Evolutionary conservation across 768 basidiomycete genomes (phyloP), one percentile per base, ranked within the genome.

Genomic region (Termitomyces sp.): DNA sequence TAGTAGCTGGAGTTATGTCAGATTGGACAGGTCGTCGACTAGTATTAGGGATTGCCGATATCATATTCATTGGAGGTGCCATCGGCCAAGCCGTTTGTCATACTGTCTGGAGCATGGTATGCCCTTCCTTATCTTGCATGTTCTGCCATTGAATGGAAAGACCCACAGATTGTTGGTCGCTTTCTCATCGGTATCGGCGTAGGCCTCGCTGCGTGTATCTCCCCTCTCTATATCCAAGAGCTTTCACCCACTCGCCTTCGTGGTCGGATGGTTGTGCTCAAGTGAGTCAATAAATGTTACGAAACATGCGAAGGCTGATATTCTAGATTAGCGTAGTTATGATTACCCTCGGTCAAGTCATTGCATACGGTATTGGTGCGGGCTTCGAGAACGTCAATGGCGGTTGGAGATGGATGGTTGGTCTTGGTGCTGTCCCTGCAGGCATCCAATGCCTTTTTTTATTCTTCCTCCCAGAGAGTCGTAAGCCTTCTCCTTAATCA

Each of bases 321-420:
- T 6, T 26, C 18, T 26, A 22, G 20, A 30, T 32, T 14, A 76
- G 74, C 67, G 88, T 91, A 20, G 87, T 91, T 0, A 83, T 85
- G 74, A 90, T 93, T 65, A 94, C 91, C 0, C 74, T 86, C 6
- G 88, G 88, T 2, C 91, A 92, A 61, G 88, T 92, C 32, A 79
- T 91, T 49, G 87, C 88, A 0, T 92, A 90, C 65, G 86, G 82
- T 20, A 84, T 86, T 55, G 87, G 82, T 26, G 86, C 86, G 24
- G 86, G 80, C 2, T 88, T 88, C 62, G 80, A 76, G 57, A 79
- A 80, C 56, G 70, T 80, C 53, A 69, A 70, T 33, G 71, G 77
- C 3, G 91, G 91, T 2, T 94, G 91, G 91, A 74, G 91, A 52
- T 92, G 83, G 83, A 89, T 92, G 87, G 87, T 90, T 16, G 91